Conservation (phyloP, 75 land plant genomes). For the Pinus albicaulis region DNA sequence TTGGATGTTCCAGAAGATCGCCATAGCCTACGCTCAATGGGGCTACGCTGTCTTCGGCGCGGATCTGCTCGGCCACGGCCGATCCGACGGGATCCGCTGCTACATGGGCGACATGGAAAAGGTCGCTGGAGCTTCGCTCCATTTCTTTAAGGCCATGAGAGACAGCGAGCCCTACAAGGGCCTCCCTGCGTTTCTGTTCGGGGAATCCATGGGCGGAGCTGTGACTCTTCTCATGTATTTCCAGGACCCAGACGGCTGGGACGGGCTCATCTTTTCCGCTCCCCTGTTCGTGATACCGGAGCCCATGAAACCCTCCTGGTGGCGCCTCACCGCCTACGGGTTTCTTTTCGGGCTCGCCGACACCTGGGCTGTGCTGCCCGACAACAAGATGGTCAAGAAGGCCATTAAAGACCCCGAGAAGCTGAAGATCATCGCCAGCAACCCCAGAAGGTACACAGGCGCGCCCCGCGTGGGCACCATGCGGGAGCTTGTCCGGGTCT, state of each 20-base stretch:
- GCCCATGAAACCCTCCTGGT: constrained; percentile 66
- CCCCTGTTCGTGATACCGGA: constrained; percentile 85
- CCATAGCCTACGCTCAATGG: constrained; percentile 67
- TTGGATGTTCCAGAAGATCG: constrained; percentile 86
- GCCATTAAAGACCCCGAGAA: constrained; percentile 71
- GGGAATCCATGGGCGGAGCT: constrained; percentile 90
- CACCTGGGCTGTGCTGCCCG: constrained; percentile 90
- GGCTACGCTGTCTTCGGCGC: constrained; percentile 86
- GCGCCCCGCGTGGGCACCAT: constrained; percentile 87
- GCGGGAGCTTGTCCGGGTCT: constrained; percentile 68
- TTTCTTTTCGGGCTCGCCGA: constrained; percentile 75
- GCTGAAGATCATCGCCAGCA: constrained; percentile 54
- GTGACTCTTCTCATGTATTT: constrained; percentile 73
- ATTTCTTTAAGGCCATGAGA: constrained; percentile 53
- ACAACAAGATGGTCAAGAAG: constrained; percentile 63
- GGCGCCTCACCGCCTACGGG: constrained; percentile 57
- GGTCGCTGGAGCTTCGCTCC: constrained; percentile 60
- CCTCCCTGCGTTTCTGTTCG: constrained; percentile 78
- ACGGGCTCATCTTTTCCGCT: constrained; percentile 79
- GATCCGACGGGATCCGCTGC: constrained; percentile 80
- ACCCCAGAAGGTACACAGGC: constrained; percentile 79
- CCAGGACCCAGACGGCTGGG: constrained; percentile 68
- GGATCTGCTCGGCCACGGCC: constrained; percentile 88
- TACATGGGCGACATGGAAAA: constrained; percentile 71
- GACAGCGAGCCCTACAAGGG: constrained; percentile 28